phyloP scores from a whole-genome alignment of 805 yeast genomes.

The Pichia manshurica region DNA sequence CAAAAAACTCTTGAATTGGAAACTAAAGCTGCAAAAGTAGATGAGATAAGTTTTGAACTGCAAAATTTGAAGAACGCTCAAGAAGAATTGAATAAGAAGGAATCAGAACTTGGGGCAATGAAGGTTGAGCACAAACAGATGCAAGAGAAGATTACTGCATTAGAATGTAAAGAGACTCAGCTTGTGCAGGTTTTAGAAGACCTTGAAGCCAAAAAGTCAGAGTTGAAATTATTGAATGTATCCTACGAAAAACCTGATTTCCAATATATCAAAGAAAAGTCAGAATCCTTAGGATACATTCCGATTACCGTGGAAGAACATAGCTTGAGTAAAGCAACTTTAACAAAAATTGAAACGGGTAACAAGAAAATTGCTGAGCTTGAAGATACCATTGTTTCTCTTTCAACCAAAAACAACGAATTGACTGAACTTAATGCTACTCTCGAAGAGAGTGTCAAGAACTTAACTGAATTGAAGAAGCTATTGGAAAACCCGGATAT shows the following conservation, averaged over 20 bases:
- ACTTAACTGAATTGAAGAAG: conserved; percentile 1
- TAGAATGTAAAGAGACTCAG: conserved; percentile 4
- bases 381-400: conserved; percentile 1
- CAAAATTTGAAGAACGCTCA: conserved; percentile 4
- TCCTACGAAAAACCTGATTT: conserved; percentile 15
- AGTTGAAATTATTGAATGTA: conserved; percentile 4
- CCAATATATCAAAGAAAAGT: conserved; percentile 21
- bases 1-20: conserved; percentile 1
- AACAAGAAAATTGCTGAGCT: neutral
- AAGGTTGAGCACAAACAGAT: neutral
- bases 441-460: neutral
- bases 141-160: conserved; percentile 1
- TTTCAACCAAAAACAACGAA: conserved; percentile 4
- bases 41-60: conserved; percentile 4
- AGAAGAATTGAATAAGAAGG: conserved; percentile 8
- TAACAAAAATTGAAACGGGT: conserved; percentile 2
- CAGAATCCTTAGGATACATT: conserved; percentile 16
- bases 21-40: conserved; percentile 6
- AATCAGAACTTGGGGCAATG: conserved; percentile 7
- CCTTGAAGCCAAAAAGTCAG: conserved; percentile 1
- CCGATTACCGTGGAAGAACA: conserved; percentile 15
- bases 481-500: conserved; percentile 13
- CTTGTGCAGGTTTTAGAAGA: conserved; percentile 1
- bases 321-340: neutral
- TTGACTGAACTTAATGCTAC: neutral